Evolutionary conservation across 805 yeast genomes (phyloP), one percentile per base, ranked within the genome.

Genomic region (Ascoidea tarda): DNA sequence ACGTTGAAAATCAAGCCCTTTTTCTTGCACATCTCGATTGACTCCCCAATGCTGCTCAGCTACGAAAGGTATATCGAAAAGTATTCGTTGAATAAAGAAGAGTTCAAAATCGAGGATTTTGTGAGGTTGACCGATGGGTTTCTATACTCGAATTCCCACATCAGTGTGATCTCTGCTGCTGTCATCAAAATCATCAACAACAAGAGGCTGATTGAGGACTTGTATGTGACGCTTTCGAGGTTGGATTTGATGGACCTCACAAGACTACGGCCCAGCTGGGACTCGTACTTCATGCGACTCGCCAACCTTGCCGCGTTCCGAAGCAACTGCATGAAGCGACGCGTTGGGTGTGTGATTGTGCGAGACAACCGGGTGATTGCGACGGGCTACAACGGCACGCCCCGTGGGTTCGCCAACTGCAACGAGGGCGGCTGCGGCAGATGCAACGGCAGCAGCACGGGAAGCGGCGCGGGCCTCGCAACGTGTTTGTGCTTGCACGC

Each of bases 321-420:
- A 58, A 83, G 95, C 32, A 93, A 93, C 59, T 93, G 99, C 70
- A 93, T 93, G 98, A 93, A 93, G 66, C 72, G 99, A 54, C 75
- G 96, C 51, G 99, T 93, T 2, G 99, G 99, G 0, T 91, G 98
- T 67, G 98, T 93, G 6, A 78, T 93, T 16, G 96, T 88, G 2
- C 75, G 88, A 51, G 93, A 87, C 49, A 79, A 78, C 46, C 72
- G 97, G 53, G 95, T 93, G 32, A 76, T 93, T 32, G 93, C 98
- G 2, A 93, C 99, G 0, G 99, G 99, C 0, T 93, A 93, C 67
- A 93, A 93, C 62, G 99, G 99, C 1, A 93, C 99, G 0, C 98
- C 99, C 8, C 75, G 96, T 47, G 87, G 89, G 54, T 68, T 88
- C 60, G 71, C 73, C 32, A 93, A 93, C 61, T 93, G 99, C 68